These are phyloP conservation scores for Penicillium sp. DNA, from an alignment of 2,329 filamentous ascomycete genomes.

Conservation along the genomic window DNA sequence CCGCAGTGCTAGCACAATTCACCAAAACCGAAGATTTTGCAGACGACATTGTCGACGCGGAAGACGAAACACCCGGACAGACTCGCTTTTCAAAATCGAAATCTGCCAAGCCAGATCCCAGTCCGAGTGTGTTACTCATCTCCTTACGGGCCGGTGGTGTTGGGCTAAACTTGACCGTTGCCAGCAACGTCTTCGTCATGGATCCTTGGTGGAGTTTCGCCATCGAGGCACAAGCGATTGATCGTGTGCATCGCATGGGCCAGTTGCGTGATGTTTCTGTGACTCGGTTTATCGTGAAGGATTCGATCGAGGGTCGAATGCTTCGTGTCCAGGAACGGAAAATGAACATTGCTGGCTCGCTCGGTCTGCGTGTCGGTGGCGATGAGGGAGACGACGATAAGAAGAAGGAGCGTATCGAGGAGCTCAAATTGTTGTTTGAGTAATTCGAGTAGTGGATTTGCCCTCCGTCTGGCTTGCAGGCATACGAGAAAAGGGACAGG, in stretches of 20 bases:
- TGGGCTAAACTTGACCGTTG: slow-evolving; percentile 83
- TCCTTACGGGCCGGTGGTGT: slow-evolving; percentile 87
- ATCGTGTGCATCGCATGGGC: slow-evolving; percentile 95
- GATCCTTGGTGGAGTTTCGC: slow-evolving; percentile 99
- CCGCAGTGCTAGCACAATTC: slow-evolving; percentile 72
- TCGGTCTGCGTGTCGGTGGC: slow-evolving; percentile 95
- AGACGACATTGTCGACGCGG: slow-evolving; percentile 31
- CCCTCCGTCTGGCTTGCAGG: too few species aligned
- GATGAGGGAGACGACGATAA: slow-evolving; percentile 85
- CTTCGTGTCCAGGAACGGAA: slow-evolving; percentile 88
- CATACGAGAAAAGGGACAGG: too few species aligned
- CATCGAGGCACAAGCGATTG: slow-evolving; percentile 93
- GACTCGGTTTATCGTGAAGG: slow-evolving; percentile 74
- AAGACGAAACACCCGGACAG: slow-evolving; percentile 22
- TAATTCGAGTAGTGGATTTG: slow-evolving; percentile 8
- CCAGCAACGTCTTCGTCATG: slow-evolving; percentile 95
- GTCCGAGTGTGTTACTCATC: slow-evolving; percentile 62
- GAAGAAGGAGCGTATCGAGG: slow-evolving; percentile 80
- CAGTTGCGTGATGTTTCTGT: slow-evolving; percentile 82
- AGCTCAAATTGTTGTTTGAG: slow-evolving; percentile 78
- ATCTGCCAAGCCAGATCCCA: slow-evolving; percentile 9
- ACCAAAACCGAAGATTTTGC: slow-evolving; percentile 39
- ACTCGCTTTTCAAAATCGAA: slow-evolving; percentile 1
- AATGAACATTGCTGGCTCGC: slow-evolving; percentile 75
- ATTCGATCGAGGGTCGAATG: slow-evolving; percentile 72